These are phyloP conservation scores for Trichoderma gracile DNA, from an alignment of 2,329 filamentous ascomycete species.

Conservation along the genomic window DNA sequence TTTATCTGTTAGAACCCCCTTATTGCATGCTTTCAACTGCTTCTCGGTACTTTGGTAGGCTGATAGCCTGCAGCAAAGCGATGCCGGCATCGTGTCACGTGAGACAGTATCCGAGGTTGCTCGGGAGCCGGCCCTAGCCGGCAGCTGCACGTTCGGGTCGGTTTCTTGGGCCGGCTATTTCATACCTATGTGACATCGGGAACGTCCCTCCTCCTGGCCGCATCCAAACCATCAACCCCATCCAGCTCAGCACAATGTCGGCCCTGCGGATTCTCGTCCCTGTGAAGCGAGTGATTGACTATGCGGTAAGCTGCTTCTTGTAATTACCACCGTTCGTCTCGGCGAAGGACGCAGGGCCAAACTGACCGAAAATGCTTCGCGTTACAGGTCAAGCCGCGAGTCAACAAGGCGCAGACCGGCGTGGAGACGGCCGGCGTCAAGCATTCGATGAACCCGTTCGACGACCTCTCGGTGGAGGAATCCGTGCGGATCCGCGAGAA, in stretches of 20 bases:
- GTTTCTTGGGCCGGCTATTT: slow-evolving; percentile 18
- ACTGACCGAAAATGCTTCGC: slow-evolving; percentile 23
- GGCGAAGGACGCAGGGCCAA: too few species aligned
- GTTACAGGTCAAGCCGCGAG: slow-evolving; percentile 64
- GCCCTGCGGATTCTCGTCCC: slow-evolving; percentile 74
- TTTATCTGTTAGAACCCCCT: neutral
- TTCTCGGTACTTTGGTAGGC: too few species aligned
- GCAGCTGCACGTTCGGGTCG: slow-evolving; percentile 30
- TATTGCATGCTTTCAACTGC: neutral
- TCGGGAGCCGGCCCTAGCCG: slow-evolving; percentile 46
- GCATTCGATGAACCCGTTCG: slow-evolving; percentile 98
- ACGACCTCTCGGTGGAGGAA: slow-evolving; percentile 97
- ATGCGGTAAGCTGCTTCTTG: slow-evolving; percentile 60
- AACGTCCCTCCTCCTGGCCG: slow-evolving; percentile 29
- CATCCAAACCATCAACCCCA: slow-evolving; percentile 33
- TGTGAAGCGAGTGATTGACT: slow-evolving; percentile 84
- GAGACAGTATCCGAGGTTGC: slow-evolving; percentile 44
- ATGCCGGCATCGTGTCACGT: slow-evolving; percentile 37
- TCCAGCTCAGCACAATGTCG: slow-evolving; percentile 51
- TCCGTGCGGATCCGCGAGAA: slow-evolving; percentile 91
- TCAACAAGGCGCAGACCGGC: slow-evolving; percentile 74
- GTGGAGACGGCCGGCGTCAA: slow-evolving; percentile 93
- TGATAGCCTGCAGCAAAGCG: neutral
- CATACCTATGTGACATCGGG: neutral
- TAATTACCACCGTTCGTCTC: too few species aligned